Conservation (phyloP, 352 stramenopile genomes). For the Globisporangium carolinianum region DNA sequence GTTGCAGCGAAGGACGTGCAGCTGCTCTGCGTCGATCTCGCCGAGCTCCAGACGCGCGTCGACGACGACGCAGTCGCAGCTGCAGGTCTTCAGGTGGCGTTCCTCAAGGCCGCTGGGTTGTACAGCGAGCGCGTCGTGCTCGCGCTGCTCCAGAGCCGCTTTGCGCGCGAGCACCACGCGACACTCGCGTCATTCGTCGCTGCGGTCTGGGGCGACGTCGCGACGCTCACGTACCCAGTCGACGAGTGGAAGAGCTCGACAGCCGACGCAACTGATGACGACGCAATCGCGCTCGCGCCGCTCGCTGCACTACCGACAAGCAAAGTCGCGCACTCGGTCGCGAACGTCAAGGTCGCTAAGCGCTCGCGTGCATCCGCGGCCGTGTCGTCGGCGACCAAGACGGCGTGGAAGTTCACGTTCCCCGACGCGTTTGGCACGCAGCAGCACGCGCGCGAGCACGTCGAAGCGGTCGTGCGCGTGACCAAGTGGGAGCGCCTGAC, state of each 20-base stretch:
- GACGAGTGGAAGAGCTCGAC: conserved; percentile 35
- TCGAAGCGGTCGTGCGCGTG: conserved; percentile 61
- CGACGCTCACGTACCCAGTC: conserved; percentile 37
- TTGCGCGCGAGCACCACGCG: conserved; percentile 30
- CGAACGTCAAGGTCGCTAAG: conserved; percentile 26
- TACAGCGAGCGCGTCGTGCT: conserved; percentile 56
- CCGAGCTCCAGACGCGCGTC: conserved; percentile 43
- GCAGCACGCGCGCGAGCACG: conserved; percentile 57
- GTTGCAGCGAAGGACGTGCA: conserved; percentile 42
- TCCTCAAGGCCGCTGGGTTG: conserved; percentile 50
- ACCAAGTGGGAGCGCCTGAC: conserved; percentile 80
- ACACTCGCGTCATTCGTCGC: conserved; percentile 49
- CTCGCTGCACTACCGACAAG: conserved; percentile 37
- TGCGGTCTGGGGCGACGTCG: conserved; percentile 52
- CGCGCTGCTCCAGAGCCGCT: conserved; percentile 39
- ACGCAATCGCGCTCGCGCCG: conserved; percentile 10
- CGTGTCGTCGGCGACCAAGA: conserved; percentile 51
- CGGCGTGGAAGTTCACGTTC: conserved; percentile 68
- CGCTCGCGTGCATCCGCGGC: conserved; percentile 18
- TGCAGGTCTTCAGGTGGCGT: conserved; percentile 44
- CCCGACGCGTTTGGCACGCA: conserved; percentile 36
- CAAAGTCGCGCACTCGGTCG: conserved; percentile 42
- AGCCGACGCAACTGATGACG: conserved; percentile 6
- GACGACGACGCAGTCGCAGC: conserved; percentile 42
- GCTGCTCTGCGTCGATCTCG: conserved; percentile 47